A percentile compares a stretch with the other conserved stretches of the same genome.
Evolutionary conservation across 2,329 filamentous ascomycete species (phyloP).

Genomic region (Emericellopsis cladophorae): DNA sequence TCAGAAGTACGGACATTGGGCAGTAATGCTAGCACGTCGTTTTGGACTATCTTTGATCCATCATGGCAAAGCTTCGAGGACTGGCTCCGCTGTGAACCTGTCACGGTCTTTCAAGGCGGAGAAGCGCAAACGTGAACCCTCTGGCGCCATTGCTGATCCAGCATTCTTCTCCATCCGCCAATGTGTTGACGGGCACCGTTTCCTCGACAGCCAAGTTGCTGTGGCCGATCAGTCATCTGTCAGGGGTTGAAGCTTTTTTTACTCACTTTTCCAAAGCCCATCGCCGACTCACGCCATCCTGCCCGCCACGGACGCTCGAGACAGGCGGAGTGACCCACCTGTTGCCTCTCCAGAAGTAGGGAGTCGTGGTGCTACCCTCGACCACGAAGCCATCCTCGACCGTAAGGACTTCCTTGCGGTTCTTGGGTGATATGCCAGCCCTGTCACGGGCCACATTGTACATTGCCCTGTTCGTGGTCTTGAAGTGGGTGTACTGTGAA

Average conservation of each 20-base stretch:
- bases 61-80: no score
- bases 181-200: conserved; percentile 40
- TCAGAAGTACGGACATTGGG: no score
- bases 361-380: conserved; percentile 74
- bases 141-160: conserved; percentile 84
- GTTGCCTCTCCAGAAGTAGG: conserved; percentile 64
- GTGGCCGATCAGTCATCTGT: conserved; percentile 2
- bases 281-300: conserved; percentile 68
- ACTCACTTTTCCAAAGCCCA: conserved; percentile 64
- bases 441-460: conserved; percentile 61
- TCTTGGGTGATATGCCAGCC: conserved; percentile 35
- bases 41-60: no score
- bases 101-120: no score
- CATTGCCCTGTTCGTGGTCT: conserved; percentile 62
- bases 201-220: conserved; percentile 54
- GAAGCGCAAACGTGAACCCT: conserved; percentile 41
- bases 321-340: conserved; percentile 73
- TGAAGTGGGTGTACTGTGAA: conserved; percentile 67
- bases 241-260: neutral
- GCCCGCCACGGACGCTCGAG: conserved; percentile 42
- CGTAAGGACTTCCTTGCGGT: conserved; percentile 61
- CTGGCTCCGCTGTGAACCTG: no score
- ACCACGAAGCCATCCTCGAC: conserved; percentile 48
- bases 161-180: conserved; percentile 63
- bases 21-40: no score